A percentile compares a stretch with the other conserved stretches of the same genome.
phyloP scores from a whole-genome alignment of 805 yeast species.

The Saturnispora saitoi region DNA sequence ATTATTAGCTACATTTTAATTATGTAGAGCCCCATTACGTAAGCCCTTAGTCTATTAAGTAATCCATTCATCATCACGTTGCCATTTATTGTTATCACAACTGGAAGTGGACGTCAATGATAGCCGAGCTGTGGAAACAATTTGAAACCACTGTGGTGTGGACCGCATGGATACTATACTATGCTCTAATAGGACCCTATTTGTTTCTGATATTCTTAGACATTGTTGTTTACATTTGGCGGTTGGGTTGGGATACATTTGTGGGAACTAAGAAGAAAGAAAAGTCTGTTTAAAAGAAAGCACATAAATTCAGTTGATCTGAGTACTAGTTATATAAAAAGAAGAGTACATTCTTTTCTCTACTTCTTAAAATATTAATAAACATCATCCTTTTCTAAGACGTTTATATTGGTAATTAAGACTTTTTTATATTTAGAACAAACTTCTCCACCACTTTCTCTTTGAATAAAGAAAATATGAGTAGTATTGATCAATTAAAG shows the following conservation, averaged over 20 bases:
- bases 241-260: constrained; percentile 11
- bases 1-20: neutral
- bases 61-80: neutral
- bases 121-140: neutral
- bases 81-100: neutral
- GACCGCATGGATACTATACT: constrained; percentile 4
- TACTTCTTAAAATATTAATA: too few species aligned
- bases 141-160: neutral
- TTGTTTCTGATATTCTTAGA: constrained; percentile 18
- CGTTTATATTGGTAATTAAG: neutral
- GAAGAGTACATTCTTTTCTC: too few species aligned
- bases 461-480: neutral
- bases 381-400: neutral
- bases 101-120: neutral
- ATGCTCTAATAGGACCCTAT: constrained; percentile 18
- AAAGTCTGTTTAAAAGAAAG: neutral
- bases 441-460: neutral
- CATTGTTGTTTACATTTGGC: constrained; percentile 18
- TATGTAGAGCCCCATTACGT: too few species aligned
- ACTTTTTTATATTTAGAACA: neutral
- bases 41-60: neutral
- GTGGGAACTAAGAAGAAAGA: neutral
- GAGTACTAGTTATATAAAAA: neutral
- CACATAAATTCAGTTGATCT: neutral
- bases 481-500: constrained; percentile 34